phyloP scores from a whole-genome alignment of 2,329 filamentous ascomycete genomes.

The Orbilia blumenaviensis region DNA sequence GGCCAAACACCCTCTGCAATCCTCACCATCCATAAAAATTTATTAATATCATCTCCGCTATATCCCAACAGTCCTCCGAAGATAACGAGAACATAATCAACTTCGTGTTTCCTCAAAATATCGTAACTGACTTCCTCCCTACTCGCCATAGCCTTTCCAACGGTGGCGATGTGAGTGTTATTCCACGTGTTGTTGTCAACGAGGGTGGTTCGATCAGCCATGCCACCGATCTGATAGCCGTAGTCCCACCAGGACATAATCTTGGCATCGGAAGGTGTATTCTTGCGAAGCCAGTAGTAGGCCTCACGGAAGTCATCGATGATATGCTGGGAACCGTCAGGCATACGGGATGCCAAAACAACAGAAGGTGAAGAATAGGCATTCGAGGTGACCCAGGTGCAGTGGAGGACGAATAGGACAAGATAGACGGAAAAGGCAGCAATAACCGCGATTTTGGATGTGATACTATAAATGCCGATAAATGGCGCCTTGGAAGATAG shows the following conservation, averaged over 20 bases:
- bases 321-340: conserved; percentile 95
- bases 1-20: conserved; percentile 99
- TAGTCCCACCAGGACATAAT: conserved; percentile 99
- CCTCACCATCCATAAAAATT: conserved; percentile 99
- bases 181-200: conserved; percentile 99
- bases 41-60: conserved; percentile 99
- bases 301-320: conserved; percentile 99
- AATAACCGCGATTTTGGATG: conserved; percentile 82
- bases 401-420: conserved; percentile 93
- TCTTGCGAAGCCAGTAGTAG: conserved; percentile 99
- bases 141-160: conserved; percentile 98
- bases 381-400: conserved; percentile 99
- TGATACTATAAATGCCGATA: conserved; percentile 81
- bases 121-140: conserved; percentile 97
- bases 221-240: conserved; percentile 98
- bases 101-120: conserved; percentile 97
- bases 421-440: conserved; percentile 79
- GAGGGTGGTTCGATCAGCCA: conserved; percentile 95
- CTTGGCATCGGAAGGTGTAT: conserved; percentile 93
- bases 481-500: conserved; percentile 53
- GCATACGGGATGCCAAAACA: conserved; percentile 88
- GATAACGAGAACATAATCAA: conserved; percentile 97
- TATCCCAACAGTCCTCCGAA: conserved; percentile 96
- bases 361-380: conserved; percentile 98
- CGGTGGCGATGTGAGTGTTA: conserved; percentile 98